Conservation (phyloP, 148 eudicot species). For the Persicaria maculosa region DNA sequence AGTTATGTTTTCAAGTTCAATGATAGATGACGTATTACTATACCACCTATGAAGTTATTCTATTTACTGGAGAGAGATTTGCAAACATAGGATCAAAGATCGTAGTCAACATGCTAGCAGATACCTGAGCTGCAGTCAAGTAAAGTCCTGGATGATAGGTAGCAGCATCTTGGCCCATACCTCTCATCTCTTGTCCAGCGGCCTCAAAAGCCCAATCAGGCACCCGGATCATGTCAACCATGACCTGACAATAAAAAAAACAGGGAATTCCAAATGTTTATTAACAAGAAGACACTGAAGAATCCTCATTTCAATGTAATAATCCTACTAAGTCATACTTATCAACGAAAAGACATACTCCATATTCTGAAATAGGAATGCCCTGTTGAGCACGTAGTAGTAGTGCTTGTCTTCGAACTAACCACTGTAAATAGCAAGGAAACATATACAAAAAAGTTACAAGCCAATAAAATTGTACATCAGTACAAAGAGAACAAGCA, state of each 20-base stretch:
- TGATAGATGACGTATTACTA: not conserved
- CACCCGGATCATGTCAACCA: conserved; percentile 84
- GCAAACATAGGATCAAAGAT: not conserved
- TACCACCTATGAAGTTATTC: not conserved
- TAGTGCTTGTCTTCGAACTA: conserved; percentile 81
- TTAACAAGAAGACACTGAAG: not conserved
- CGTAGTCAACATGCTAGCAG: not conserved
- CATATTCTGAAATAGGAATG: conserved; percentile 77
- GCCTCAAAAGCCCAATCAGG: conserved; percentile 99
- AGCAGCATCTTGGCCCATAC: conserved; percentile 91
- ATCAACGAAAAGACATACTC: conserved; percentile 36
- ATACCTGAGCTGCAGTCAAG: conserved; percentile 86
- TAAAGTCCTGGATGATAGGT: conserved; percentile 74
- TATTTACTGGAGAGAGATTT: not conserved
- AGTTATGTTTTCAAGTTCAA: not conserved
- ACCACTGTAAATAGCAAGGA: conserved; percentile 42
- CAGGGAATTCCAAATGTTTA: not conserved
- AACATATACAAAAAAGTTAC: not conserved
- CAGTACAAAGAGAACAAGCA: not conserved
- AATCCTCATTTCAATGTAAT: not conserved
- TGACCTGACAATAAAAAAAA: conserved; percentile 38
- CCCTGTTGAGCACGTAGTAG: conserved; percentile 81
- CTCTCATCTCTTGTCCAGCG: conserved; percentile 94
- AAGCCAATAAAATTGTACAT: not conserved
- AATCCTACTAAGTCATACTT: too few relatives aligned